A percentile compares a stretch with the other conserved stretches of the same genome.
Conservation (phyloP, 495 filamentous ascomycete species). For the Penicillium paxilli region DNA sequence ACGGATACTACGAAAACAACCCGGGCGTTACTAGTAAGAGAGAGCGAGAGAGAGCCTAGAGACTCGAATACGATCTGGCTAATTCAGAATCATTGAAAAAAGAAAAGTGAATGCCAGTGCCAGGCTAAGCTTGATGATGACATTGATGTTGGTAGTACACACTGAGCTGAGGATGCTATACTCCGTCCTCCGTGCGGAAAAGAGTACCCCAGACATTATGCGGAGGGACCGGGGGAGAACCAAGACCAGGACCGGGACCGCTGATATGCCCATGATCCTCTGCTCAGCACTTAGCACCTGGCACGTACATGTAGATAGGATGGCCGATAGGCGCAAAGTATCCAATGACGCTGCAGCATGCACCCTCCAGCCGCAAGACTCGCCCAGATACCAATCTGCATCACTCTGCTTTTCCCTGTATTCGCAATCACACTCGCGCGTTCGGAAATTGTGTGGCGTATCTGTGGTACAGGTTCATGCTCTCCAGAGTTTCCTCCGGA, state of each 20-base stretch:
- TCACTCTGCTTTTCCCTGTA: not conserved
- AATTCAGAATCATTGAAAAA: not conserved
- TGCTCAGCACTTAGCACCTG: too few species aligned
- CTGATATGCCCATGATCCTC: slow-evolving; percentile 1
- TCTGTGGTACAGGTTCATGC: slow-evolving; percentile 17
- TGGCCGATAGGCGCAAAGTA: slow-evolving; percentile 26
- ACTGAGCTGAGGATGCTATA: too few species aligned
- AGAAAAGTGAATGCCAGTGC: too few species aligned
- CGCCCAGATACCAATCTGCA: slow-evolving; percentile 7
- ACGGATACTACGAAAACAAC: slow-evolving; percentile 13
- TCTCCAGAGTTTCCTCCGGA: not conserved
- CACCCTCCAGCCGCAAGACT: slow-evolving; percentile 25
- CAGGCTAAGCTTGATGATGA: too few species aligned
- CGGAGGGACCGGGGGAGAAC: too few species aligned
- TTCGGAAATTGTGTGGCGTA: not conserved
- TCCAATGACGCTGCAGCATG: slow-evolving; percentile 21
- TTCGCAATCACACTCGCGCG: not conserved
- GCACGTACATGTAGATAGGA: too few species aligned
- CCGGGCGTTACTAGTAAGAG: slow-evolving; percentile 8
- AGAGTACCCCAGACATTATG: too few species aligned
- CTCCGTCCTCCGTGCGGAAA: too few species aligned
- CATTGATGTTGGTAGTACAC: too few species aligned
- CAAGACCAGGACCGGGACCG: too few species aligned
- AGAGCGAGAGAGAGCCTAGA: not conserved
- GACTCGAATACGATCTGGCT: not conserved